These are phyloP conservation scores for Diplodia corticola DNA, from an alignment of 2,329 filamentous ascomycete genomes.

Conservation along the genomic window DNA sequence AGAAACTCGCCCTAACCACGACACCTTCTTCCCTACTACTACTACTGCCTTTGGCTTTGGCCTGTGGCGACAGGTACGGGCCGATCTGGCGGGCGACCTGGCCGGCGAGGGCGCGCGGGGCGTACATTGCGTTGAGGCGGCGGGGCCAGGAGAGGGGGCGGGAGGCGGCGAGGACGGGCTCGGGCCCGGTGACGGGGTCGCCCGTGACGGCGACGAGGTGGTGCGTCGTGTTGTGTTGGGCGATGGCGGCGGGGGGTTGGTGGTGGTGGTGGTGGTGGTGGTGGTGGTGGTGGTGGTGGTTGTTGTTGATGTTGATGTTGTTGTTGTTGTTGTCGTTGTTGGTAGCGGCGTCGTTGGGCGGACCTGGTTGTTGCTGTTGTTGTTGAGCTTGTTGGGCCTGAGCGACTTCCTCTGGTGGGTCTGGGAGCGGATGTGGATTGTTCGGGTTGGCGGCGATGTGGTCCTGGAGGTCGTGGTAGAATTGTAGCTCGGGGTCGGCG, in stretches of 20 bases:
- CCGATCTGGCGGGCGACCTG: constrained; percentile 44
- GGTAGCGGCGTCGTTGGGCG: too few species aligned
- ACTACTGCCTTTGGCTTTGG: too few species aligned
- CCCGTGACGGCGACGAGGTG: constrained; percentile 8
- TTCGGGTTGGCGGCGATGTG: background rate
- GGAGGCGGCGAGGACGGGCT: constrained; percentile 24
- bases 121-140: constrained; percentile 42
- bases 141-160: constrained; percentile 42
- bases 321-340: background rate
- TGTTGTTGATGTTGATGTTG: background rate
- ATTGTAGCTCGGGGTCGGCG: constrained; percentile 8
- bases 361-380: background rate
- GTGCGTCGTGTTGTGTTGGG: background rate
- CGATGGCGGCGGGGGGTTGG: background rate
- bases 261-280: background rate
- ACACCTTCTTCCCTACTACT: too few species aligned
- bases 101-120: constrained; percentile 44
- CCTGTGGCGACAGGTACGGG: constrained; percentile 42
- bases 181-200: constrained; percentile 34
- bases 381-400: background rate
- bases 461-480: background rate
- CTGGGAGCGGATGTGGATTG: background rate
- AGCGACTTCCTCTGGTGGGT: background rate
- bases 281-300: background rate
- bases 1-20: constrained; percentile 48